These are phyloP conservation scores for Globisporangium splendens DNA, from an alignment of 352 stramenopile species.

Conservation along the genomic window DNA sequence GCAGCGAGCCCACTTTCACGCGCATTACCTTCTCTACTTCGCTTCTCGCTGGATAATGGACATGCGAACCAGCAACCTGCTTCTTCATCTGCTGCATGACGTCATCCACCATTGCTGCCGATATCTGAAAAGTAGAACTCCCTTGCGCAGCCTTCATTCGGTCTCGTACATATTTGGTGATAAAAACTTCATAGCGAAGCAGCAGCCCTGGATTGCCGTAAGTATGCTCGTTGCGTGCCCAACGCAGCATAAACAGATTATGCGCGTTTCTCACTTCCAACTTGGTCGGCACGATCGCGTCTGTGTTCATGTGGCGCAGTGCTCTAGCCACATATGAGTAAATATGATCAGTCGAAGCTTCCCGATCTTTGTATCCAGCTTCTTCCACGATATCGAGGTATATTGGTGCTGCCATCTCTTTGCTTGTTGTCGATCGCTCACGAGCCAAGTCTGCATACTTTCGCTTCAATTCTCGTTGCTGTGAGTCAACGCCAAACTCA, in stretches of 20 bases:
- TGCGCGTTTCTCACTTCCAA: constrained; percentile 32
- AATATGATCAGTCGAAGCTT: constrained; percentile 31
- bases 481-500: not conserved
- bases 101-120: constrained; percentile 15
- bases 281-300: constrained; percentile 43
- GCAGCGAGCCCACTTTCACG: constrained; percentile 27
- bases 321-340: constrained; percentile 34
- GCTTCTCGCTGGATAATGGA: constrained; percentile 38
- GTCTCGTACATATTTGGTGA: constrained; percentile 36
- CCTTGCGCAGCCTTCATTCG: constrained; percentile 16
- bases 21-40: constrained; percentile 36
- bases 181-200: constrained; percentile 56
- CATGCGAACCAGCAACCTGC: constrained; percentile 38
- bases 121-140: constrained; percentile 18
- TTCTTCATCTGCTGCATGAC: constrained; percentile 41
- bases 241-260: constrained; percentile 35
- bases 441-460: no score
- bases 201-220: constrained; percentile 43
- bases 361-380: constrained; percentile 38
- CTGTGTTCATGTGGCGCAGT: constrained; percentile 19
- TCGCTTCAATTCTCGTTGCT: no score
- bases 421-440: not conserved
- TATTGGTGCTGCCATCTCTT: constrained; percentile 26
- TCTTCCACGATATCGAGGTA: constrained; percentile 64
- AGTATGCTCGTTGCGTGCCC: constrained; percentile 25